These are phyloP conservation scores for Annulohypoxylon moriforme DNA, from an alignment of 495 filamentous ascomycete genomes.

Conservation along the genomic window DNA sequence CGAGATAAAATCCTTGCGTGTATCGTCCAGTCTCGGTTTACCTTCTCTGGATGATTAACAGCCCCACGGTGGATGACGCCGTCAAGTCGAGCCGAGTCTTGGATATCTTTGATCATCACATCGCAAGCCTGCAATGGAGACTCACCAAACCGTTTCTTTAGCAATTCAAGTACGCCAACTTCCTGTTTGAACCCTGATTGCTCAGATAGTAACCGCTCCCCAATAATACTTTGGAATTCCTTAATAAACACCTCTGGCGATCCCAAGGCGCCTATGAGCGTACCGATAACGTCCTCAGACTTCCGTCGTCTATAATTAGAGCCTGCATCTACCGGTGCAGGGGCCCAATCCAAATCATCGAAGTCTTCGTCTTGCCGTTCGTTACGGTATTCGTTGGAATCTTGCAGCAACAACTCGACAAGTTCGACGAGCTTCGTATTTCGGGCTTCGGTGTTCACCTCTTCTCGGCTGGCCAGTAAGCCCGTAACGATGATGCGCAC, in stretches of 20 bases:
- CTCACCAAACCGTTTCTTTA: slow-evolving; percentile 91
- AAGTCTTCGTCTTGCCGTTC: slow-evolving; percentile 69
- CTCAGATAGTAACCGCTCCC: slow-evolving; percentile 81
- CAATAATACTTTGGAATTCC: slow-evolving; percentile 87
- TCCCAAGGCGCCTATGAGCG: slow-evolving; percentile 86
- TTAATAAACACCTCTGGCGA: slow-evolving; percentile 90
- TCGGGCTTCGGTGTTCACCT: slow-evolving; percentile 57
- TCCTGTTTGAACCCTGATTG: slow-evolving; percentile 79
- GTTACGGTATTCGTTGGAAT: slow-evolving; percentile 64
- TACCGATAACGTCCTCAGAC: slow-evolving; percentile 90
- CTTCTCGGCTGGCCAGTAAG: slow-evolving; percentile 75
- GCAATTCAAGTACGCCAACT: slow-evolving; percentile 78
- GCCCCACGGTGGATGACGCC: slow-evolving; percentile 64
- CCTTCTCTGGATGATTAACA: slow-evolving; percentile 50
- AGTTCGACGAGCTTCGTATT: slow-evolving; percentile 73
- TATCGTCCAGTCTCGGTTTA: slow-evolving; percentile 49
- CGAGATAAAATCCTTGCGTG: slow-evolving; percentile 88
- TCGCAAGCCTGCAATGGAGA: slow-evolving; percentile 87
- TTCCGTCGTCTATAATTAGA: slow-evolving; percentile 92
- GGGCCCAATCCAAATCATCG: slow-evolving; percentile 91
- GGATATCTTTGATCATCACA: slow-evolving; percentile 96
- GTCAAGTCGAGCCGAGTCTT: slow-evolving; percentile 82
- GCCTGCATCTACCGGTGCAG: slow-evolving; percentile 91
- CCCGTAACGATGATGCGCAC: slow-evolving; percentile 87
- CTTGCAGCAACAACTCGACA: slow-evolving; percentile 72